These are phyloP conservation scores for Marvania coccoides DNA, from an alignment of 139 green algal species.

Conservation along the genomic window DNA sequence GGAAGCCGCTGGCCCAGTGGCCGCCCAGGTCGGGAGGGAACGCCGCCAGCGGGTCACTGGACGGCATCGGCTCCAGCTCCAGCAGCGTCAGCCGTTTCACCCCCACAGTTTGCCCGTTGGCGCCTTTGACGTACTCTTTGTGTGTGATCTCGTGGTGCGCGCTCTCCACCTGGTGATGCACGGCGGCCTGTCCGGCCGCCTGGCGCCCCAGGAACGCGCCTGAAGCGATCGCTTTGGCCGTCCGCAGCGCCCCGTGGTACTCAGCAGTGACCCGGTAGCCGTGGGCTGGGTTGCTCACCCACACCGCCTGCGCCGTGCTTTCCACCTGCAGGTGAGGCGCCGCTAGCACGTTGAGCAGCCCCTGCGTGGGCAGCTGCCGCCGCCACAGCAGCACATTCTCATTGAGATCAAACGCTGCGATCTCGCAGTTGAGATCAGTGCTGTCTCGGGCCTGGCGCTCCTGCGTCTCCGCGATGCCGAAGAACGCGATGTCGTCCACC, in stretches of 20 bases:
- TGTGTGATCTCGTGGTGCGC: neutral
- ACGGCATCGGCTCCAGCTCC: neutral
- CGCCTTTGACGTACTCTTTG: neutral
- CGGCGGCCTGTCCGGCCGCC: neutral
- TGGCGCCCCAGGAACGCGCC: no score
- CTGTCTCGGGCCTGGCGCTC: conserved; percentile 12
- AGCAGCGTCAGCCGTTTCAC: neutral
- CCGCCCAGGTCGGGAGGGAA: neutral
- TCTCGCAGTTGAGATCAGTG: conserved; percentile 26
- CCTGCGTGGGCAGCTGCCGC: conserved; percentile 49
- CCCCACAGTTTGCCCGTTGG: no score
- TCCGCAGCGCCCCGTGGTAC: no score
- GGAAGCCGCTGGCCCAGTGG: conserved; percentile 43
- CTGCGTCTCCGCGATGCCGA: conserved; percentile 42
- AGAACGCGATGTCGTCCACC: conserved; percentile 68
- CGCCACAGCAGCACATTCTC: conserved; percentile 47
- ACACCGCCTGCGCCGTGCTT: conserved; percentile 1
- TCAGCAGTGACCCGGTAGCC: neutral
- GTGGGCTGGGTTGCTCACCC: neutral
- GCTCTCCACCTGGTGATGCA: neutral
- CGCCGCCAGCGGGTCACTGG: neutral
- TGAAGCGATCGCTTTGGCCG: no score
- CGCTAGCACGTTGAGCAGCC: conserved; percentile 65
- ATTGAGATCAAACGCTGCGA: conserved; percentile 54
- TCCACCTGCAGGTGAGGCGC: conserved; percentile 51